These are phyloP conservation scores for Lactarius akahatsu DNA, from an alignment of 768 basidiomycete species.

Conservation along the genomic window DNA sequence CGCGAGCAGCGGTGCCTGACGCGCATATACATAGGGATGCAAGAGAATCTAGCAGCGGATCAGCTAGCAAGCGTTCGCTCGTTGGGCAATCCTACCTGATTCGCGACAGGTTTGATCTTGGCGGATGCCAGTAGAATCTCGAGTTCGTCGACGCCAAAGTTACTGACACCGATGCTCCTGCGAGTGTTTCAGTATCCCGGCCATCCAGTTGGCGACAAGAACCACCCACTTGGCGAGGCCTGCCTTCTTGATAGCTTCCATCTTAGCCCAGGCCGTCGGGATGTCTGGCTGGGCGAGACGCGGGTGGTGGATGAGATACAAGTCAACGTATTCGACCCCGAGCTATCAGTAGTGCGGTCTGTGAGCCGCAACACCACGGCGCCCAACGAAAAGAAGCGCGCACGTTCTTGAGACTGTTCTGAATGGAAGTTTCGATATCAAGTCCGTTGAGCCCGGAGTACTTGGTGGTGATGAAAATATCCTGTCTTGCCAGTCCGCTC, in stretches of 20 bases:
- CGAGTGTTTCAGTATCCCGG: slow-evolving; percentile 3
- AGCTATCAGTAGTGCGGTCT: slow-evolving; percentile 42
- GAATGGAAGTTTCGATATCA: slow-evolving; percentile 54
- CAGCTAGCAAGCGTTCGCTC: slow-evolving; percentile 2
- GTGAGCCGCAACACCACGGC: neutral
- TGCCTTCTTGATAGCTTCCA: slow-evolving; percentile 57
- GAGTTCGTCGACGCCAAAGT: slow-evolving; percentile 59
- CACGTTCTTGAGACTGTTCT: slow-evolving; percentile 56
- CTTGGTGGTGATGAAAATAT: slow-evolving; percentile 67
- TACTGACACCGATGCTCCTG: slow-evolving; percentile 74
- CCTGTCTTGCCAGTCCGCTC: slow-evolving; percentile 54
- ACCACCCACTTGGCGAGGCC: slow-evolving; percentile 53
- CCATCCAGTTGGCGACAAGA: too few relatives aligned
- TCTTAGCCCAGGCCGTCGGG: slow-evolving; percentile 58
- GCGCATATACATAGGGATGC: slow-evolving; percentile 66
- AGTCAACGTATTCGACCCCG: slow-evolving; percentile 61
- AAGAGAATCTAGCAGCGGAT: slow-evolving; percentile 52
- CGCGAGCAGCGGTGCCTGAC: slow-evolving; percentile 55
- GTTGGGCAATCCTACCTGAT: slow-evolving; percentile 59
- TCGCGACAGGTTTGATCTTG: slow-evolving; percentile 62
- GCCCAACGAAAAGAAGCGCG: slow-evolving; percentile 27
- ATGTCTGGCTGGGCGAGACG: slow-evolving; percentile 55
- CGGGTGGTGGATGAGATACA: slow-evolving; percentile 69
- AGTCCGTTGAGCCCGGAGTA: slow-evolving; percentile 53
- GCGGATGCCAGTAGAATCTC: slow-evolving; percentile 54